Conservation (phyloP, 106 monocot species). For the Chionographis japonica region DNA sequence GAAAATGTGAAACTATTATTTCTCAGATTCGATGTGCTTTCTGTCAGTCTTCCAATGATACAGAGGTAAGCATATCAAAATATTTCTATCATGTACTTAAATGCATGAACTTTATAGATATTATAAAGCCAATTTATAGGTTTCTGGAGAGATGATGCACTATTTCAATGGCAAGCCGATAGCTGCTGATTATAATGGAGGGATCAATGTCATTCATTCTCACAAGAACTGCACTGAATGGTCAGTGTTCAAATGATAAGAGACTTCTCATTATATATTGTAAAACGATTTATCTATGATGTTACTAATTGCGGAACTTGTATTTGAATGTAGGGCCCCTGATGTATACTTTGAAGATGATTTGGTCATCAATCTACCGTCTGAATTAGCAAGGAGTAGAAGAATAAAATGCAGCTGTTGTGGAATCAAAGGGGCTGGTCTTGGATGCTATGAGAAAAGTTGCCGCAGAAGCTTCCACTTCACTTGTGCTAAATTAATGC, state of each 20-base stretch:
- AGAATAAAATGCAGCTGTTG: slow-evolving; percentile 86
- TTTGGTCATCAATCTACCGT: slow-evolving; percentile 52
- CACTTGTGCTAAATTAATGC: slow-evolving; percentile 82
- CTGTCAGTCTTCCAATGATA: slow-evolving; percentile 55
- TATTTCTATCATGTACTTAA: background rate
- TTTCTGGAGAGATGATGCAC: slow-evolving; percentile 90
- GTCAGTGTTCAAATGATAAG: slow-evolving; percentile 21
- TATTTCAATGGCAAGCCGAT: slow-evolving; percentile 77
- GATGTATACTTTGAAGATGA: slow-evolving; percentile 93
- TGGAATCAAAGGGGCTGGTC: slow-evolving; percentile 86
- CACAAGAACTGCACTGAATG: slow-evolving; percentile 93
- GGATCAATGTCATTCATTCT: slow-evolving; percentile 55
- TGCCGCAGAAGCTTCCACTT: slow-evolving; percentile 95
- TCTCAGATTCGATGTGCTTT: slow-evolving; percentile 65
- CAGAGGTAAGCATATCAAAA: slow-evolving; percentile 43
- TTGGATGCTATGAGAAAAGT: slow-evolving; percentile 85
- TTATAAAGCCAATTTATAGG: slow-evolving; percentile 32
- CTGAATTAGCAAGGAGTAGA: slow-evolving; percentile 81
- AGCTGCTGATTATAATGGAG: slow-evolving; percentile 49
- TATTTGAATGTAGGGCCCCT: slow-evolving; percentile 70
- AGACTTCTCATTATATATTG: background rate
- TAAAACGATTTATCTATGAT: background rate
- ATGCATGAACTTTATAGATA: background rate
- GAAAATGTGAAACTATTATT: slow-evolving; percentile 33
- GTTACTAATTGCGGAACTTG: background rate